Base-by-base conservation (phyloP, 1,139 yeast species). In the Hemisphaericaspora lyxosophila region DNA sequence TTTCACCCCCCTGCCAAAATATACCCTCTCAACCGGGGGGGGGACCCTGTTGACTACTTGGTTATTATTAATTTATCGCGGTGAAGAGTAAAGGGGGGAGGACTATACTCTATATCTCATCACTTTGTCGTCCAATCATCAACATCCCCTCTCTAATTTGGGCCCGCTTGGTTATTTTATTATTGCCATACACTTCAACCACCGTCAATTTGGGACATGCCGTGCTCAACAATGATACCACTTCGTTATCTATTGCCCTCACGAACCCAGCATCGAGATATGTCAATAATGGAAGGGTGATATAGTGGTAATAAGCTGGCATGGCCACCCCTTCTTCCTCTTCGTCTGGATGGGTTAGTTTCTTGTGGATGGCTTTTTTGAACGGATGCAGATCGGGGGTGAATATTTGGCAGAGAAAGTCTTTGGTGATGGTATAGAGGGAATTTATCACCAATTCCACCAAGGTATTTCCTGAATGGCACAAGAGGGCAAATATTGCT, bases 131-230 rank as follows among this genome's bases (percentile, higher is more conserved):
- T 6, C 96, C 96, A 42, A 87, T 78, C 4, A 88, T 67, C 43
- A 78, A 73, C 31, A 86, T 53, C 9, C 80, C 85, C 2, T 67
- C 66, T 41, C 82, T 66, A 4, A 75, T 56, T 3, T 59, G 57
- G 0, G 86, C 86, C 18, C 65, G 64, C 6, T 71, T 64, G 0
- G 89, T 80, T 40, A 92, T 82, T 46, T 78, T 66, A 48, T 85
- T 85, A 49, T 82, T 74, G 0, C 96, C 96, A 57, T 83, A 86
- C 5, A 86, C 87, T 53, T 87, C 96, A 40, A 89, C 54, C 9
- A 85, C 66, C 32, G 73, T 70, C 42, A 89, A 60, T 36, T 75
- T 76, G 0, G 82, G 76, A 48, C 92, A 84, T 12, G 70, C 66
- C 19, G 72, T 64, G 7, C 82, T 74, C 14, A 87, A 49, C 16